Percentiles rank a stretch among this genome's conserved stretches.
Evolutionary conservation across 805 yeast species (phyloP).

Genomic region (Zygoascus bituminiphila): DNA sequence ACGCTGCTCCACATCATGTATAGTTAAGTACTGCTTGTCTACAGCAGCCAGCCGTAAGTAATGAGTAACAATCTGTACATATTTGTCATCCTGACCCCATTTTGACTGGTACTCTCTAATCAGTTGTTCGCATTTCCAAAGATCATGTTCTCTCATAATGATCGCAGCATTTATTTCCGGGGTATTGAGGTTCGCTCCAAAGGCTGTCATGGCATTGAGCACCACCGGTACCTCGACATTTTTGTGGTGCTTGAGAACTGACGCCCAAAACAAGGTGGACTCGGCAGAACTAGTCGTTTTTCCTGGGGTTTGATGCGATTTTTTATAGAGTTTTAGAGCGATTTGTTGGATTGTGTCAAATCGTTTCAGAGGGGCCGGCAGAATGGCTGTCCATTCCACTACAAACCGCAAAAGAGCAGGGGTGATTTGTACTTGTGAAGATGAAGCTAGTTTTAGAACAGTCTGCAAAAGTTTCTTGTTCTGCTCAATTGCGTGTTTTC

Average conservation of each 20-base stretch:
- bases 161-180: slow-evolving; percentile 1
- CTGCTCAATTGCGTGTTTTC: background rate
- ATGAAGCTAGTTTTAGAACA: background rate
- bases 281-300: background rate
- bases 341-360: background rate
- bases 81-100: background rate
- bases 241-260: background rate
- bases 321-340: background rate
- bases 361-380: background rate
- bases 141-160: background rate
- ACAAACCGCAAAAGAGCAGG: background rate
- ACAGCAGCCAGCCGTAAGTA: background rate
- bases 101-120: background rate
- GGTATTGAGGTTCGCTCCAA: background rate
- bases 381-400: slow-evolving; percentile 4
- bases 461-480: background rate
- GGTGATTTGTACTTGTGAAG: background rate
- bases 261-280: background rate
- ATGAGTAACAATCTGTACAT: background rate
- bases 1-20: background rate
- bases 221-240: background rate
- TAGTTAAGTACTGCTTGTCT: background rate
- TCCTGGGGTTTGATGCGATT: background rate
- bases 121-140: background rate
- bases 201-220: background rate